These are phyloP conservation scores for Papiliotrema laurentii DNA, from an alignment of 1,284 basidiomycete species.

Conservation along the genomic window DNA sequence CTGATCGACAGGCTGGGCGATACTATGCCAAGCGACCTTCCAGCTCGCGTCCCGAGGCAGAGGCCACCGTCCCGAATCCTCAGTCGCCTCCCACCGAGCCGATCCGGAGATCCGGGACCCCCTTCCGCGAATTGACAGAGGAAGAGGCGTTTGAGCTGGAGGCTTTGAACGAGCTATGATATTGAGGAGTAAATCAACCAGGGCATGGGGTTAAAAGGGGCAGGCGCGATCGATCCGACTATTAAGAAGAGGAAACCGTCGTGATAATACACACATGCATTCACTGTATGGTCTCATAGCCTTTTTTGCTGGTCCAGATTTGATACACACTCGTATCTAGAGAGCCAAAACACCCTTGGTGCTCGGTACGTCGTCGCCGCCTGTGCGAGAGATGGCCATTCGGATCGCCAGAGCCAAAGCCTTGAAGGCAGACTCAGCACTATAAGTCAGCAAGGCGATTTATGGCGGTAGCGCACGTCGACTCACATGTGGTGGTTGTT, in stretches of 20 bases:
- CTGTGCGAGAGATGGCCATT: conserved; percentile 86
- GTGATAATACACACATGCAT: neutral
- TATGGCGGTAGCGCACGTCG: neutral
- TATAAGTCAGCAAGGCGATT: conserved; percentile 33
- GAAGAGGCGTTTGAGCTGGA: conserved; percentile 34
- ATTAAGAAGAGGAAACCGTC: neutral
- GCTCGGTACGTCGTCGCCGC: conserved; percentile 86
- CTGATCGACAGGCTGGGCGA: conserved; percentile 31
- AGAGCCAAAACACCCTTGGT: conserved; percentile 83
- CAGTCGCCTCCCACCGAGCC: conserved; percentile 1
- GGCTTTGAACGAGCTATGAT: neutral
- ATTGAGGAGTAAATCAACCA: too few species aligned
- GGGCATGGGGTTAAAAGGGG: too few species aligned
- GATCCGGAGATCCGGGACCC: conserved; percentile 24
- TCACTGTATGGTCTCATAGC: neutral
- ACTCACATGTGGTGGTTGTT: conserved; percentile 96
- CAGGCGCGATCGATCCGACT: too few species aligned
- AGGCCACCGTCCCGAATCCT: conserved; percentile 12
- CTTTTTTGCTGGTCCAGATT: neutral
- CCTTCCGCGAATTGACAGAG: conserved; percentile 41
- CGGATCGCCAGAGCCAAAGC: conserved; percentile 92
- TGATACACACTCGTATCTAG: conserved; percentile 12
- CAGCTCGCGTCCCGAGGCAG: conserved; percentile 4
- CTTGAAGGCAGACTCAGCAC: conserved; percentile 96
- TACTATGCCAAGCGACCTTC: conserved; percentile 33